phyloP scores from a whole-genome alignment of 148 eudicot genomes.

The Limonium bicolor region DNA sequence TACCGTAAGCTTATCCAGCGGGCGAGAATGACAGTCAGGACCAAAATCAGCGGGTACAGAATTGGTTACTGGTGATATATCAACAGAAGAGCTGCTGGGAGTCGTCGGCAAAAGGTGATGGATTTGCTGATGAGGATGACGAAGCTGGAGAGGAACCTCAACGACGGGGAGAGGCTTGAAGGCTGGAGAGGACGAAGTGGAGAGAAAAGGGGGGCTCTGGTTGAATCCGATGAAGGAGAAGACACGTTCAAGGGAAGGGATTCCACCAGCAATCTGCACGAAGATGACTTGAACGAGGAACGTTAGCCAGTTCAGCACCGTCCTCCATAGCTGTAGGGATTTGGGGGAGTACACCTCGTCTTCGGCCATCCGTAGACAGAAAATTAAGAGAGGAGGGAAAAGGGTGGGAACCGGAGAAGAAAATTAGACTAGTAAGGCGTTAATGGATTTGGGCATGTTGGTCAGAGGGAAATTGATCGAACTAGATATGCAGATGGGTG shows the following conservation, averaged over 20 bases:
- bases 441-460: too few species aligned
- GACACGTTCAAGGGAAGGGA: conserved; percentile 56
- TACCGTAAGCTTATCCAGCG: conserved; percentile 51
- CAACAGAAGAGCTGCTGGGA: conserved; percentile 10
- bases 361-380: conserved; percentile 27
- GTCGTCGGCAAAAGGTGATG: conserved; percentile 10
- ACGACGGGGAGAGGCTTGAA: conserved; percentile 82
- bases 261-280: conserved; percentile 63
- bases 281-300: conserved; percentile 92
- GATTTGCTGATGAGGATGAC: too few species aligned
- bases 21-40: conserved; percentile 5
- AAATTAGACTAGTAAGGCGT: conserved; percentile 14
- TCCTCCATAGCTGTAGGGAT: conserved; percentile 56
- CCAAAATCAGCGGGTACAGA: conserved; percentile 3
- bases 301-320: conserved; percentile 69
- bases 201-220: conserved; percentile 26
- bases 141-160: conserved; percentile 49
- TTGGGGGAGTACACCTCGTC: conserved; percentile 67
- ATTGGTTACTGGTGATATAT: conserved; percentile 7
- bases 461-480: too few species aligned
- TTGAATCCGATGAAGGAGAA: conserved; percentile 41
- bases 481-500: too few species aligned
- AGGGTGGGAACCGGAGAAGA: not conserved
- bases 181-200: conserved; percentile 25
- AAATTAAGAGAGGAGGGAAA: not conserved